Base-by-base conservation (phyloP, 2,329 filamentous ascomycete species). In the Cryphonectria naterciae region DNA sequence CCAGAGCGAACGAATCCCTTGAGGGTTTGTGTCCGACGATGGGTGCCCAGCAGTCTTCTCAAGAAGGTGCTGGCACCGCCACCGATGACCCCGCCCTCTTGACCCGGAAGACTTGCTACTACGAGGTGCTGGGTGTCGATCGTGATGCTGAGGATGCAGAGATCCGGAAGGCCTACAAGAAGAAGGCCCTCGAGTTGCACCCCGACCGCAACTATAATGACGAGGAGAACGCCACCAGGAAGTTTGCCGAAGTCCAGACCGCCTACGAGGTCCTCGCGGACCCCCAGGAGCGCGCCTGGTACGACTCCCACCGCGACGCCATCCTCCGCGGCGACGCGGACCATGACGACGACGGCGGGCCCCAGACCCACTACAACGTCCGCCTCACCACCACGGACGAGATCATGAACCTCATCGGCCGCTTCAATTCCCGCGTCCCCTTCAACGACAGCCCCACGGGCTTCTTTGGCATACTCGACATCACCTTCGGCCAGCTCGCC, bases 261-360 rank as follows among this genome's bases (percentile, higher is more conserved):
- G 96, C 96, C 63, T 97, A 99, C 79, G 94, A 98, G 80, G 89
- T 99, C n/a, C 88, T 99, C 1, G 97, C 95, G 1, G 96, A 99
- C 79, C 91, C 94, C 15, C 95, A 99, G 79, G 96, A 99, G 80
- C 90, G 96, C 75, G 92, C 95, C 43, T 99, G 96, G 96, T 99
- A 99, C 83, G 95, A 99, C 81, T 94, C 94, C 2, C 96, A 99
- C 79, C 91, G 94, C 72, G 91, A 94, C 75, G 90, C 92, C 66
- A 97, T 98, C 73, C 83, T 98, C 73, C 87, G 88, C 41, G 92
- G 91, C 54, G 86, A 88, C 70, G 88, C 90, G 68, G 84, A 84
- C 43, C 83, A 80, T 37, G 67, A 49, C 43, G 67, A 64, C 39
- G 80, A 80, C 61, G 77, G 75, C 13, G 77, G 77, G 13, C 77